phyloP scores from a whole-genome alignment of 2,329 filamentous ascomycete species.

The Colletotrichum sp. region DNA sequence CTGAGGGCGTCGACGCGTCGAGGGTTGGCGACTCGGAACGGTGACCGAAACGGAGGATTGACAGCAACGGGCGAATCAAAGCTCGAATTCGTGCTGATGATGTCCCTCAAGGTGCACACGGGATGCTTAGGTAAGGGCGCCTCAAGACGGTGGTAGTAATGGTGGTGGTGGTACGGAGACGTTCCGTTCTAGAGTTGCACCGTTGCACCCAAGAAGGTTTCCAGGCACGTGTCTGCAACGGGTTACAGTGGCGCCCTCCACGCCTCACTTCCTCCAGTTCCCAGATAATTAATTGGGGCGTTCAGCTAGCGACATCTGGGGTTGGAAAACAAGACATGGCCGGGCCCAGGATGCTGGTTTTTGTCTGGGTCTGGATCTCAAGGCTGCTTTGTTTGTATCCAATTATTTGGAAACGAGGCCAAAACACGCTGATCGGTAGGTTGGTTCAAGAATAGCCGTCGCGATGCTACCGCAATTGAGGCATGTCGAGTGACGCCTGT shows the following conservation, averaged over 20 bases:
- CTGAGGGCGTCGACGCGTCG: neutral
- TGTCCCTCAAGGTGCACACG: neutral
- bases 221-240: constrained; percentile 1
- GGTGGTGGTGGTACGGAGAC: neutral
- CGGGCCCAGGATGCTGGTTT: neutral
- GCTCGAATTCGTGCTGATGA: neutral
- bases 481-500: neutral
- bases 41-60: neutral
- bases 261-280: neutral
- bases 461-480: neutral
- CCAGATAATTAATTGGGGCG: neutral
- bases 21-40: neutral
- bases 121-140: neutral
- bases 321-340: neutral
- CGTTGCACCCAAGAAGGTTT: neutral
- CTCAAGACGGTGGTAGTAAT: neutral
- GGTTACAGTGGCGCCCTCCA: neutral
- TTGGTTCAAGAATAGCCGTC: neutral
- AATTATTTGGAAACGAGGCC: neutral
- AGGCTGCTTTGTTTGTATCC: neutral
- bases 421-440: neutral
- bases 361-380: neutral
- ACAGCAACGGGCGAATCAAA: neutral
- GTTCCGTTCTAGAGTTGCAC: neutral
- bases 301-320: neutral